Evolutionary conservation across 1,284 basidiomycete species (phyloP).

Genomic region (Schizopora paradoxa): DNA sequence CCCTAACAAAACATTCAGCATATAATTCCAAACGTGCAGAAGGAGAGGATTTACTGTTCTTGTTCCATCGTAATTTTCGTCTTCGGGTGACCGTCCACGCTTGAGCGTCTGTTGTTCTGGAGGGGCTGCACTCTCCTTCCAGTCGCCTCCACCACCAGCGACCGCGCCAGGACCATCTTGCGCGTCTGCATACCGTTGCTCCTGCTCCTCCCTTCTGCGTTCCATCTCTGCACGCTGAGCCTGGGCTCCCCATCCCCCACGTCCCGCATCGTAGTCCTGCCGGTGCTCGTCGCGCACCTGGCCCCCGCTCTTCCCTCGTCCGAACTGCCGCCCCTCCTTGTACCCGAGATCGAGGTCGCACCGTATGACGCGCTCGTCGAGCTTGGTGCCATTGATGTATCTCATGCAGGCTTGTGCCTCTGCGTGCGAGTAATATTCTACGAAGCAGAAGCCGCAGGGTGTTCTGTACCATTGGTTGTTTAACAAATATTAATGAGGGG

Average conservation of each 20-base stretch:
- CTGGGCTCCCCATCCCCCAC: constrained; percentile 95
- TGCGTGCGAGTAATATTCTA: constrained; percentile 95
- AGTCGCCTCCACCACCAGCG: constrained; percentile 80
- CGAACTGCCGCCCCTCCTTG: constrained; percentile 95
- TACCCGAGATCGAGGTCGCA: constrained; percentile 99
- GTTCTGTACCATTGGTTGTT: constrained; percentile 51
- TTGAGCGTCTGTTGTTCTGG: constrained; percentile 40
- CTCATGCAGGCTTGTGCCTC: constrained; percentile 93
- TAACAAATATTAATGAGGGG: neutral
- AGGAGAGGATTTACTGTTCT: constrained; percentile 43
- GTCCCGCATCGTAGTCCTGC: constrained; percentile 93
- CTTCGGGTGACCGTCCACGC: constrained; percentile 63
- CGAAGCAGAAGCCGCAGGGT: constrained; percentile 98
- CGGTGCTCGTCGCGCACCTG: constrained; percentile 96
- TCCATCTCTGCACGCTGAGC: constrained; percentile 76
- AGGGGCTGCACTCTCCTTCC: constrained; percentile 51
- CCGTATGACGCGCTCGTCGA: constrained; percentile 98
- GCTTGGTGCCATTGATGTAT: constrained; percentile 94
- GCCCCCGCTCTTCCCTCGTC: constrained; percentile 93
- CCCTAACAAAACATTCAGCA: constrained; percentile 28
- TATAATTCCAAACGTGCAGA: constrained; percentile 2
- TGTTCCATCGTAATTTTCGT: constrained; percentile 53
- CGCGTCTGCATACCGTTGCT: constrained; percentile 86
- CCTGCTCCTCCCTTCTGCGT: constrained; percentile 68
- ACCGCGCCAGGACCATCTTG: constrained; percentile 76